phyloP scores from a whole-genome alignment of 1,284 basidiomycete genomes.

The Sporisorium sorghi region DNA sequence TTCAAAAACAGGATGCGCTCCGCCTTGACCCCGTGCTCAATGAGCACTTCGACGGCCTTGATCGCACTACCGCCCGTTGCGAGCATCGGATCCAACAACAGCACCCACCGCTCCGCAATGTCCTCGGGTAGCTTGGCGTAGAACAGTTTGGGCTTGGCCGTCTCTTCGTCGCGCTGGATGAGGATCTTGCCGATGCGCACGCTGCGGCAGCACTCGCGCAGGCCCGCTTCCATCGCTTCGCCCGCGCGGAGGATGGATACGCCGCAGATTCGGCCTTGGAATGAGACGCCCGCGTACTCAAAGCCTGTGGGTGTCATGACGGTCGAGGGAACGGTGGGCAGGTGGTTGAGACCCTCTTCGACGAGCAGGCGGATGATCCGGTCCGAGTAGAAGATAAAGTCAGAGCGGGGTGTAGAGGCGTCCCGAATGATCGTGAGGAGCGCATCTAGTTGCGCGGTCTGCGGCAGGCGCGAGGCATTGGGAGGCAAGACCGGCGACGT shows the following conservation, averaged over 20 bases:
- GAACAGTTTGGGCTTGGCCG: constrained; percentile 69
- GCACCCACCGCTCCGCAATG: constrained; percentile 88
- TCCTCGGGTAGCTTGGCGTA: constrained; percentile 88
- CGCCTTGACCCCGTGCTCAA: constrained; percentile 81
- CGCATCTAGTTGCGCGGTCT: constrained; percentile 83
- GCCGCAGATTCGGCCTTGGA: constrained; percentile 65
- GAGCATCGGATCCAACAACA: constrained; percentile 97
- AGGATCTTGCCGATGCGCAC: constrained; percentile 71
- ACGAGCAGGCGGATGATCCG: constrained; percentile 75
- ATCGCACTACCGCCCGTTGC: constrained; percentile 96
- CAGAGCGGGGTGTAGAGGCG: constrained; percentile 75
- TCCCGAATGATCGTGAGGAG: constrained; percentile 91
- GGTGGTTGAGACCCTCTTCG: constrained; percentile 87
- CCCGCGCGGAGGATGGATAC: constrained; percentile 70
- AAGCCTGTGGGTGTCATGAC: constrained; percentile 74
- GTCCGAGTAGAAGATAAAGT: constrained; percentile 95
- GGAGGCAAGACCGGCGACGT: constrained; percentile 73
- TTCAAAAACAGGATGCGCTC: constrained; percentile 95
- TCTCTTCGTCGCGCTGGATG: constrained; percentile 66
- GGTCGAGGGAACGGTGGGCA: constrained; percentile 73
- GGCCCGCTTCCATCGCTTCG: constrained; percentile 74
- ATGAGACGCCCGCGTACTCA: constrained; percentile 73
- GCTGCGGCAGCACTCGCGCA: constrained; percentile 85
- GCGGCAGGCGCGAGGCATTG: constrained; percentile 84
- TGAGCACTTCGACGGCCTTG: constrained; percentile 93